A percentile compares a stretch with the other conserved stretches of the same genome.
Conservation (phyloP, 192 early-diverging fungal genomes). For the Nowakowskiella sp. region DNA sequence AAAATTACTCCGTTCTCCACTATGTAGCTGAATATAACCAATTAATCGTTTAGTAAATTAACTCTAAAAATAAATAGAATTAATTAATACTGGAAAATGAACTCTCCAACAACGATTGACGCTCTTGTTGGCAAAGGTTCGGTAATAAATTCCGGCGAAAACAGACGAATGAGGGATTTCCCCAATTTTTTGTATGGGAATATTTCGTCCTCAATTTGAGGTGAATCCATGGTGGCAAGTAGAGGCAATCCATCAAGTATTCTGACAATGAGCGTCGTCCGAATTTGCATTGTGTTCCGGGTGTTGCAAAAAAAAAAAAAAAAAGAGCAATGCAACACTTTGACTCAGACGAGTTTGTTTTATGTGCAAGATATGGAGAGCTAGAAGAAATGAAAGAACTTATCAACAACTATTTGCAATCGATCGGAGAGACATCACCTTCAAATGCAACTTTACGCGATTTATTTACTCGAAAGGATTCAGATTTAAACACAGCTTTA, state of each 20-base stretch:
- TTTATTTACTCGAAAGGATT: constrained; percentile 4
- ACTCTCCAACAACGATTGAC: constrained; percentile 26
- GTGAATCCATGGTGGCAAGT: constrained; percentile 29
- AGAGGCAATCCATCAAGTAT: constrained; percentile 28
- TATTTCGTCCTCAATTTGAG: constrained; percentile 23
- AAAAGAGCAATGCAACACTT: too few relatives aligned
- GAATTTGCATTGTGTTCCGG: too few relatives aligned
- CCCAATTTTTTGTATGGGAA: constrained; percentile 25
- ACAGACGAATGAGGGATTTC: constrained; percentile 13
- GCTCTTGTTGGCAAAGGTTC: constrained; percentile 4
- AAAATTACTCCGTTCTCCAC: constrained; percentile 18
- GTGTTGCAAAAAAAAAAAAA: too few relatives aligned
- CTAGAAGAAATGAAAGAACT: constrained; percentile 54
- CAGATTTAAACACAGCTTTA: constrained; percentile 43
- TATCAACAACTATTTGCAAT: constrained; percentile 13
- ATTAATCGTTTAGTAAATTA: constrained; percentile 2
- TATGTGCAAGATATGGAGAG: constrained; percentile 68
- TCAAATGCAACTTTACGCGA: constrained; percentile 14
- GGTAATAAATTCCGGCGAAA: constrained; percentile 6
- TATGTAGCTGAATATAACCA: constrained; percentile 16
- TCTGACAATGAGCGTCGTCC: constrained; percentile 26
- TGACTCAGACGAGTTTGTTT: constrained; percentile 49
- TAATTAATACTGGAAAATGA: constrained; percentile 23
- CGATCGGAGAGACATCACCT: constrained; percentile 1
- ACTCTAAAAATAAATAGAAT: neutral